A percentile compares a stretch with the other conserved stretches of the same genome.
Conservation (phyloP, 108 stramenopile genomes). For the Thalassiosira profunda region DNA sequence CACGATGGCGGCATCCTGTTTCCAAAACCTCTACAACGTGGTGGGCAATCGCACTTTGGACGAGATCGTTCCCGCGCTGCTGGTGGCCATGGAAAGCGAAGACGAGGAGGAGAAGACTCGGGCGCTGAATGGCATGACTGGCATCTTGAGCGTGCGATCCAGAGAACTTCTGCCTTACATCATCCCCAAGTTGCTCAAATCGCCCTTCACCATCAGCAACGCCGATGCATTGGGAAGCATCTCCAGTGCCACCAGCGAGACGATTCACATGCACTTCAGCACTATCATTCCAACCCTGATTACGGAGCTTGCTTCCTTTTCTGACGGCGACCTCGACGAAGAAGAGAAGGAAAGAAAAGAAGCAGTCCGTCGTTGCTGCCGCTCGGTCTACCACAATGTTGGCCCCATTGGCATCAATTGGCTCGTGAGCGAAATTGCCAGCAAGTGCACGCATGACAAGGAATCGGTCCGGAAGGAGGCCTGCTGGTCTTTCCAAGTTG, state of each 20-base stretch:
- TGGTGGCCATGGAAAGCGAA: conserved; percentile 80
- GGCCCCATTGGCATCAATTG: conserved; percentile 84
- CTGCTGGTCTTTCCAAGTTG: conserved; percentile 79
- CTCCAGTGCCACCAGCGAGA: conserved; percentile 83
- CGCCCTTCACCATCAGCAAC: conserved; percentile 87
- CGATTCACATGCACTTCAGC: conserved; percentile 86
- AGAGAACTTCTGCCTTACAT: conserved; percentile 95
- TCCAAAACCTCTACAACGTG: conserved; percentile 90
- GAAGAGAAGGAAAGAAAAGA: conserved; percentile 67
- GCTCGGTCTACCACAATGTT: conserved; percentile 67
- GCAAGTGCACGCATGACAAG: conserved; percentile 81
- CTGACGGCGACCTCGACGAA: conserved; percentile 35
- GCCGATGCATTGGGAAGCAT: conserved; percentile 92
- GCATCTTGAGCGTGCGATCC: conserved; percentile 91
- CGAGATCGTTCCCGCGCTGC: conserved; percentile 94
- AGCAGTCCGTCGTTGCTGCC: conserved; percentile 62
- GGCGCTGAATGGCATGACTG: conserved; percentile 95
- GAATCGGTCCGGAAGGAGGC: conserved; percentile 69
- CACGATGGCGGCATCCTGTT: conserved; percentile 93
- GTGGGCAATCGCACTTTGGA: conserved; percentile 93
- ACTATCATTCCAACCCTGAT: conserved; percentile 81
- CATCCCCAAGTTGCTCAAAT: conserved; percentile 88
- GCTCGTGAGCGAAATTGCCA: conserved; percentile 80
- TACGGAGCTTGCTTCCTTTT: conserved; percentile 67
- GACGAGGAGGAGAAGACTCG: conserved; percentile 65